Evolutionary conservation across 768 basidiomycete species (phyloP), one percentile per base, ranked within the genome.

Genomic region (Suillus cothurnatus): DNA sequence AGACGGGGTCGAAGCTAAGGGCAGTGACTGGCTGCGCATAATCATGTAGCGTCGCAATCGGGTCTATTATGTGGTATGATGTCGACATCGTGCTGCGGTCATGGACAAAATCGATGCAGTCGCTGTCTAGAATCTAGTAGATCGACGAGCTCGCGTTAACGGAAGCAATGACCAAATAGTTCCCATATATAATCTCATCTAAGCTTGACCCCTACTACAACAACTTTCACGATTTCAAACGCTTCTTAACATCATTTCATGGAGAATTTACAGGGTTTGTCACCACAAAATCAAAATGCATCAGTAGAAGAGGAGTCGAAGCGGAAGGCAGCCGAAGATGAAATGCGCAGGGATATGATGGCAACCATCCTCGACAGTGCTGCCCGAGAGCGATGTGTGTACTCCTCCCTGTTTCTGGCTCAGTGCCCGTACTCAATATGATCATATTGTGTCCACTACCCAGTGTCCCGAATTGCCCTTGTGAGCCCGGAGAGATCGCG

Each of bases 1-100:
- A 93, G 26, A 92, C 89, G 9, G 94, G 91, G 77, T 99, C 97
- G 74, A 99, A 96, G 0, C 89, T 86, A 64, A 97, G 82, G 0
- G 93, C 86, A 28, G 92, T 89, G 57, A 92, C 82, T 31, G 89
- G 84, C 70, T 86, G 84, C 34, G 21, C 64, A 66, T 60, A 58
- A 19, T 65, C 60, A 21, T 64, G 66, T 19, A 70, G 34, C 0
- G 68, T 52, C 4, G 50, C 19, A 60, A 78, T 69, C 7, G 74
- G 65, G 14, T 39, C 38, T 39, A 65, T 58, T 53, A 67, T 19
- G 23, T 69, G 71, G 58, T 76, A 76, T 68, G 64, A 57, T 58
- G 69, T 61, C 34, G 64, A 61, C 68, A 69, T 70, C 23, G 45
- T 63, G 49, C 55, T 43, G 45, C 26, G 38, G 39, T 63, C 62